phyloP scores from a whole-genome alignment of 83 land plant species.

The Isoetes engelmannii region DNA sequence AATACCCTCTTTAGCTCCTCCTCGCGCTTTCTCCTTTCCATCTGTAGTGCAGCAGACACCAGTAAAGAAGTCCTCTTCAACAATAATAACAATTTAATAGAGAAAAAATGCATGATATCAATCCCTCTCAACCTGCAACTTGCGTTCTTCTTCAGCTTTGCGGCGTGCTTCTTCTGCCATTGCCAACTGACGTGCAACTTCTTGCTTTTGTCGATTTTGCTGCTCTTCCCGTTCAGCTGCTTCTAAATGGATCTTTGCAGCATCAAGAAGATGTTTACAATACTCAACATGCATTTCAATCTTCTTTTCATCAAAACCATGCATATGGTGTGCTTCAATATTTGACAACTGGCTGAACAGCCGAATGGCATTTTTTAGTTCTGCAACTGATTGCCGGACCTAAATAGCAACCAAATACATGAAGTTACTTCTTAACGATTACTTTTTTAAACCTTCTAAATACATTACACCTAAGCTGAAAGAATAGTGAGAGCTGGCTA shows the following conservation, averaged over 20 bases:
- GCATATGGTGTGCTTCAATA: constrained; percentile 50
- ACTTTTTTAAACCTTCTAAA: no score
- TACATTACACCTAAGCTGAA: no score
- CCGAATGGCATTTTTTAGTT: constrained; percentile 84
- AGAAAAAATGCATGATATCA: background rate
- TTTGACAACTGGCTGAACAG: constrained; percentile 76
- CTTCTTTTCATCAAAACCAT: constrained; percentile 96
- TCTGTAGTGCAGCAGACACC: constrained; percentile 17
- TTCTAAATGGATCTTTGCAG: constrained; percentile 86
- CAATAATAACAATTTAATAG: background rate
- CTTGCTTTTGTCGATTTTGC: constrained; percentile 63
- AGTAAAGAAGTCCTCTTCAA: no score
- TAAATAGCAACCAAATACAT: no score
- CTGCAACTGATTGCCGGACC: constrained; percentile 83
- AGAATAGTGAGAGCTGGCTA: no score
- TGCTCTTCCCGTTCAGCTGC: constrained; percentile 93
- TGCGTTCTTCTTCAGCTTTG: constrained; percentile 89
- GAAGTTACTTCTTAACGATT: no score
- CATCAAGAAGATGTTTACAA: constrained; percentile 89
- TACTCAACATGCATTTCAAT: constrained; percentile 85
- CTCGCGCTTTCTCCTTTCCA: constrained; percentile 64
- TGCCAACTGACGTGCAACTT: constrained; percentile 70
- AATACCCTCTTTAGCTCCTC: constrained; percentile 47
- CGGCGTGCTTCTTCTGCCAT: constrained; percentile 88
- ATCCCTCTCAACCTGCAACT: constrained; percentile 58